phyloP scores from a whole-genome alignment of 306 rosid species.

The Ormosia emarginata region DNA sequence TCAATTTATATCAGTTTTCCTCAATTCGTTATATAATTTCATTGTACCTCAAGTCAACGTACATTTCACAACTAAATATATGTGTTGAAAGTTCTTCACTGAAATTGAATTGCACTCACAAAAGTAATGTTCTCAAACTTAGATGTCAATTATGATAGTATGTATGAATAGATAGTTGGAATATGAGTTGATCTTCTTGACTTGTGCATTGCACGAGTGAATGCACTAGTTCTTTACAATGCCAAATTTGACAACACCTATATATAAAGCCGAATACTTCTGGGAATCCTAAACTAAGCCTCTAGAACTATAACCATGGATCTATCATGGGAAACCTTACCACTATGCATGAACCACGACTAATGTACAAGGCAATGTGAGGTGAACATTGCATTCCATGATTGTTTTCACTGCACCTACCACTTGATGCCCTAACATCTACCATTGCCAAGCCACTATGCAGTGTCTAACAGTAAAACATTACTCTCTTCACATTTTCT shows the following conservation, averaged over 20 bases:
- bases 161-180: too few species aligned
- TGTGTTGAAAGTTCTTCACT: too few species aligned
- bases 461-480: conserved; percentile 71
- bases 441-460: conserved; percentile 3
- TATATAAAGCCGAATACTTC: conserved; percentile 3
- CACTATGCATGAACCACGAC: conserved; percentile 7
- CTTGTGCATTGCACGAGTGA: too few species aligned
- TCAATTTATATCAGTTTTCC: too few species aligned
- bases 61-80: too few species aligned
- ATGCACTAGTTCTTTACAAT: conserved; percentile 41
- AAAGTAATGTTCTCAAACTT: too few species aligned
- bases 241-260: conserved; percentile 24
- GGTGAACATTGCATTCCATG: conserved; percentile 19
- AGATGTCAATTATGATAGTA: too few species aligned
- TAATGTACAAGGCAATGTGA: conserved; percentile 32
- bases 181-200: too few species aligned
- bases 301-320: conserved; percentile 36
- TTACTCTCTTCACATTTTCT: conserved; percentile 92
- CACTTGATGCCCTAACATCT: conserved; percentile 11
- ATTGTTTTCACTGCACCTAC: conserved; percentile 20
- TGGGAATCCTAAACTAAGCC: conserved; percentile 35
- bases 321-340: conserved; percentile 26
- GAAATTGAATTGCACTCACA: too few species aligned
- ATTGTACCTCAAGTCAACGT: too few species aligned
- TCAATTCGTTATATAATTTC: too few species aligned